Base-by-base conservation (phyloP, 306 rosid genomes). In the Sphenostylis stenocarpa region DNA sequence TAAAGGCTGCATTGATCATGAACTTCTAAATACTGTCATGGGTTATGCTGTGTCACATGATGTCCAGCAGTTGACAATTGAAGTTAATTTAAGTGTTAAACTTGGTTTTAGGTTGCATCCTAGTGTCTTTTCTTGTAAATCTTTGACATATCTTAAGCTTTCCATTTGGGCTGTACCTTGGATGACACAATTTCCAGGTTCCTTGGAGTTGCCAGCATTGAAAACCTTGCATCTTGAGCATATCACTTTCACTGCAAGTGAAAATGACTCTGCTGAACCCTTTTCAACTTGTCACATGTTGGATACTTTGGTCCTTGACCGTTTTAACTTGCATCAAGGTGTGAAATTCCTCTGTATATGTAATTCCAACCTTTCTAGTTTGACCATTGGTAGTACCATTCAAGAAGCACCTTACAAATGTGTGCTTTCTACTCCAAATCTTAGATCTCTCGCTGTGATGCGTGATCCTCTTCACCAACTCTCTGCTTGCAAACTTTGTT, bases 121-220 rank as follows among this genome's bases (percentile, higher is more conserved):
- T 34, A 7, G 23, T 17, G 36, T 70, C 12, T 78, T 78, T 73
- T 65, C 33, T 0, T 73, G 80, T 45, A 5, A 4, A 10, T 21
- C 79, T 16, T 65, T 80, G 70, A 80, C 43, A 20, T 48, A 21
- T 65, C 80, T 80, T 34, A 73, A 80, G 70, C 61, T 80, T 44
- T 56, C 61, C 1, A 14, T 73, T 73, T 34, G 52, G 70, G n/a
- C 31, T 6, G 16, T 52, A 6, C 57, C 44, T 67, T 5, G 23
- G 52, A 20, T 47, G 61, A 45, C 33, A 1, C 26, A 23, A 47
- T 23, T 73, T 80, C 84, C 84, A 7, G 16, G 36, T 45, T 80
- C 75, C 14, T 5, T 80, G 24, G 28, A 33, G 0, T 56, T 73
- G 23, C 72, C 72, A 0, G 72, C 77, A 24, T 49, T 79, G 14